Percentiles rank a stretch among this genome's conserved stretches.
These are phyloP conservation scores for Halophytophthora polymorphica DNA, from an alignment of 352 stramenopile species.

Conservation along the genomic window DNA sequence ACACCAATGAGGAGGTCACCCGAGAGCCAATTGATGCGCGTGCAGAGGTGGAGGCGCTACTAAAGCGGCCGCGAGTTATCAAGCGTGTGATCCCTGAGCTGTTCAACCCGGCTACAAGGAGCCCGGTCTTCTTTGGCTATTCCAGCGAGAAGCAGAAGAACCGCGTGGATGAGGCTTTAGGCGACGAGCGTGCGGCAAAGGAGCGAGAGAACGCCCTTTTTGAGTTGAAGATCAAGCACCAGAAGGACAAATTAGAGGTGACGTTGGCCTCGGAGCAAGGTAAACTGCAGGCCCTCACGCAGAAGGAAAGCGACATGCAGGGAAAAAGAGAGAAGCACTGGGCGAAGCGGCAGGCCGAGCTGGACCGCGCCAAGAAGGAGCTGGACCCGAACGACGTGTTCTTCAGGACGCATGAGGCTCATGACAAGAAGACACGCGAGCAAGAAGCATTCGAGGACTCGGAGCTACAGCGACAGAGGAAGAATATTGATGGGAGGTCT, in stretches of 20 bases:
- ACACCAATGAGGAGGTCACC: constrained; percentile 16
- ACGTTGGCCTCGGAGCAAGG: constrained; percentile 39
- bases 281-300: constrained; percentile 49
- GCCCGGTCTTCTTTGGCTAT: constrained; percentile 76
- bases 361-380: constrained; percentile 68
- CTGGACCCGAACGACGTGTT: constrained; percentile 78
- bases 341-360: constrained; percentile 54
- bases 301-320: constrained; percentile 43
- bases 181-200: constrained; percentile 23
- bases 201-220: constrained; percentile 51
- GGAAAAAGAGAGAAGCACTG: constrained; percentile 60
- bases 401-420: constrained; percentile 60
- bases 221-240: constrained; percentile 41
- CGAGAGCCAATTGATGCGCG: constrained; percentile 8
- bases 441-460: constrained; percentile 57
- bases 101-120: constrained; percentile 48
- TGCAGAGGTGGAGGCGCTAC: constrained; percentile 23
- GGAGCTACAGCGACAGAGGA: constrained; percentile 40
- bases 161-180: constrained; percentile 32
- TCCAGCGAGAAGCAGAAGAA: constrained; percentile 38
- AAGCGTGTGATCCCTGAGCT: constrained; percentile 36
- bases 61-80: constrained; percentile 51
- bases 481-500: constrained; percentile 43
- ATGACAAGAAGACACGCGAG: constrained; percentile 54
- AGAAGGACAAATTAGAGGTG: constrained; percentile 33